Percentiles rank a stretch among this genome's conserved stretches.
Conservation (phyloP, 768 basidiomycete genomes). For the Rhizopogon vinicolor region DNA sequence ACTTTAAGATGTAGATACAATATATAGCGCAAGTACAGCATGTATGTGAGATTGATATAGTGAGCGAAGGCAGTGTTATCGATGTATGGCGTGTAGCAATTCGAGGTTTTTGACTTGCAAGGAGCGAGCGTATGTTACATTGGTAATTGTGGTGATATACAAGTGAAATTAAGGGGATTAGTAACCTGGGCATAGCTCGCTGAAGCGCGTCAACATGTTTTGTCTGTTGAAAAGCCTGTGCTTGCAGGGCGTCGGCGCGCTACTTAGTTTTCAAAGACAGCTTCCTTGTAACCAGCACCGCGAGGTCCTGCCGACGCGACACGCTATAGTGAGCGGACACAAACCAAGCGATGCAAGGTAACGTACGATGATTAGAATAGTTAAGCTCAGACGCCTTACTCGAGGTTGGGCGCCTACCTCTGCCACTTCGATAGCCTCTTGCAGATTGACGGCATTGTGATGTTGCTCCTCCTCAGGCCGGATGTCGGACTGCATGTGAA, state of each 20-base stretch:
- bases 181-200: background rate
- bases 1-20: too few relatives aligned
- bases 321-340: background rate
- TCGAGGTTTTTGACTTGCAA: background rate
- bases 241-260: background rate
- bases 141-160: background rate
- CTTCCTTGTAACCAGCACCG: background rate
- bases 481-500: background rate
- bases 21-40: too few relatives aligned
- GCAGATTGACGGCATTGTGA: background rate
- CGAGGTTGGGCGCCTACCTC: background rate
- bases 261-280: background rate
- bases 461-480: background rate
- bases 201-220: background rate
- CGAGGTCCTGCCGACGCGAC: background rate
- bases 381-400: background rate
- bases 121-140: background rate
- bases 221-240: too few relatives aligned
- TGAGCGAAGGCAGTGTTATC: too few relatives aligned
- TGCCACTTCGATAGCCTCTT: background rate
- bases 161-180: background rate
- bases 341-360: background rate
- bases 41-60: too few relatives aligned
- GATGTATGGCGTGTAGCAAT: too few relatives aligned
- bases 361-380: slow-evolving; percentile 2